phyloP scores from a whole-genome alignment of 139 green algal species.

The Astrephomene gubernaculifera region DNA sequence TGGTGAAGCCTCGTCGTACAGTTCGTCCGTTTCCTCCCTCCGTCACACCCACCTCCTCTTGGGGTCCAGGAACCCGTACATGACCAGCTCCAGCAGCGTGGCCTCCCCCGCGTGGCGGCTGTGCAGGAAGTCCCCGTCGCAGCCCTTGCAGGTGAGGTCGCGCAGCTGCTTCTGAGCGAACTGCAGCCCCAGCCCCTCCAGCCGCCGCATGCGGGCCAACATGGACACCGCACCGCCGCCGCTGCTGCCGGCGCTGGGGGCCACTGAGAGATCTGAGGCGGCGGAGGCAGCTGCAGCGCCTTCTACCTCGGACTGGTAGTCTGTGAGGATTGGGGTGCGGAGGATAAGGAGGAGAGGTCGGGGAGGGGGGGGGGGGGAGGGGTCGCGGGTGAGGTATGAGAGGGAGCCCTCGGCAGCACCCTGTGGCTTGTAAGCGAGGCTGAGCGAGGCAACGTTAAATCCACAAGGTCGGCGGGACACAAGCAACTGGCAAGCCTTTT shows the following conservation, averaged over 20 bases:
- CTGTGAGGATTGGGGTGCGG: not conserved
- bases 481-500: too few species aligned
- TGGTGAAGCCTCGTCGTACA: too few species aligned
- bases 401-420: too few species aligned
- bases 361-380: too few species aligned
- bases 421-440: too few species aligned
- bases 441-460: too few species aligned
- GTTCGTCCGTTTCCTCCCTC: too few species aligned
- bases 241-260: not conserved
- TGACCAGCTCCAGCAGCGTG: conserved; percentile 74
- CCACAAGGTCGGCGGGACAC: too few species aligned
- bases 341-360: not conserved
- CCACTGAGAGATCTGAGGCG: not conserved
- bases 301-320: not conserved
- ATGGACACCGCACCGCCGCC: conserved; percentile 18
- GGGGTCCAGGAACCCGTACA: conserved; percentile 73
- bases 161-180: conserved; percentile 59
- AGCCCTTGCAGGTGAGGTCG: conserved; percentile 60
- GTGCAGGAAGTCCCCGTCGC: conserved; percentile 78
- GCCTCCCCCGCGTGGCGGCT: conserved; percentile 46
- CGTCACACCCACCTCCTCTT: conserved; percentile 32
- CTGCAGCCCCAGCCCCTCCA: conserved; percentile 58
- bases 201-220: conserved; percentile 73
- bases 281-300: not conserved
- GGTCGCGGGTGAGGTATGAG: too few species aligned